Base-by-base conservation (phyloP, 192 early-diverging fungal species). In the Chytriomyces sp. region DNA sequence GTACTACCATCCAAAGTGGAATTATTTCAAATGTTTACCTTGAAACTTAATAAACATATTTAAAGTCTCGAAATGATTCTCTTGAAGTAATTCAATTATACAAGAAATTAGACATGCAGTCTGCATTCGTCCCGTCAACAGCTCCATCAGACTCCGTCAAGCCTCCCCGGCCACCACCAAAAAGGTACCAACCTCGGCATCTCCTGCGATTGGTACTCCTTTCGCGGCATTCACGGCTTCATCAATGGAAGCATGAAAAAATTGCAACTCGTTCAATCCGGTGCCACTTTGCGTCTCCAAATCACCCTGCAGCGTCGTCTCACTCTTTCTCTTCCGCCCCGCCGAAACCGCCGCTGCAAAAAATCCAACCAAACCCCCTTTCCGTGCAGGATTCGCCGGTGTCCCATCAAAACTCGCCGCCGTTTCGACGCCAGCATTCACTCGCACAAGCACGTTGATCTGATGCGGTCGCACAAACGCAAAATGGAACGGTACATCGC, bases 401-500 rank as follows among this genome's bases (percentile, higher is more conserved):
- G 17, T 64, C 19, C 39, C 41, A 30, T 64, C 62, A 22, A 64
- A 17, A 31, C 62, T 64, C 14, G 62, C 14, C n/a, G 39, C 62
- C 7, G 62, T 26, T 30, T 22, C 30, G 8, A 12, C 37, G 6
- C 10, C 37, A 44, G 62, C 39, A 64, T n/a, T n/a, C n/a, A 64
- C 62, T 7, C 39, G 44, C 57, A 41, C 22, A 57, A 19, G 30
- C 38, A 62, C 54, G n/a, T 63, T 64, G 26, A 77, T 28, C 31
- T 78, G 58, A 41, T 40, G 52, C 25, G 40, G 39, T 8, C 65
- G 52, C 28, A 82, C 82, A 73, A 78, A 63, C 12, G 84, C 85
- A 70, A 89, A 89, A 64, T 87, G 82, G 77, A 88, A 82, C 33
- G 77, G 54, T 10, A 89, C 84, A 0, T 38, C 7, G 31, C 58